Percentiles rank a stretch among this genome's conserved stretches.
These are phyloP conservation scores for Mortierella sp. DNA, from an alignment of 371 early-diverging fungal genomes.

Conservation along the genomic window DNA sequence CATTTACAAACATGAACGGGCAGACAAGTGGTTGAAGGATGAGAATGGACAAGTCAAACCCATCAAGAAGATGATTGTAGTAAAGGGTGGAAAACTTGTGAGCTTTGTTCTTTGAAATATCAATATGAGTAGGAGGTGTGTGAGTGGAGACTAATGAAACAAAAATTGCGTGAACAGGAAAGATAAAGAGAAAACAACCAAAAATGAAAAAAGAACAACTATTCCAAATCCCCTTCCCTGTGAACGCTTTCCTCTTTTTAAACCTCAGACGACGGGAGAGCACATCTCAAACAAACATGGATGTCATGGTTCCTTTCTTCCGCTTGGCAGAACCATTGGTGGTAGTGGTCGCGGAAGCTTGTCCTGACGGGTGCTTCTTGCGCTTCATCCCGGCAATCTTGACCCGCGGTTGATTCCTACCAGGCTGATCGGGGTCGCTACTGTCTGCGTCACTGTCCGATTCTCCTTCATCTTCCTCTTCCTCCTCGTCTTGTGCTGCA, in stretches of 20 bases:
- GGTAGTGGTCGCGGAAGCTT: neutral
- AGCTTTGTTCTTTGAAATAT: slow-evolving; percentile 76
- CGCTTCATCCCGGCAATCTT: slow-evolving; percentile 7
- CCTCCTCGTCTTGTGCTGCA: neutral
- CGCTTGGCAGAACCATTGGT: neutral
- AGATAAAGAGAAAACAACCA: neutral
- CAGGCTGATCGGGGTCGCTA: neutral
- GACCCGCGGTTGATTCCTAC: neutral
- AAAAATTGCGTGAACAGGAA: too few species aligned
- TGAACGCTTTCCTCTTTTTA: too few species aligned
- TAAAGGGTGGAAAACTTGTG: slow-evolving; percentile 78
- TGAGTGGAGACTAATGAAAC: too few species aligned
- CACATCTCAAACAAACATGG: neutral
- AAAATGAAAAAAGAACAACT: neutral
- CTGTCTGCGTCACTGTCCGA: neutral
- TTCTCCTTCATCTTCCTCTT: neutral
- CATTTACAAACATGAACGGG: slow-evolving; percentile 30
- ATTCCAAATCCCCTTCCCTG: too few species aligned
- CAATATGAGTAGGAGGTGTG: too few species aligned
- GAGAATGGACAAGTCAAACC: slow-evolving; percentile 51
- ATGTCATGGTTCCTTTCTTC: neutral
- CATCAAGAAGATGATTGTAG: slow-evolving; percentile 74
- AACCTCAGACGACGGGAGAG: too few species aligned
- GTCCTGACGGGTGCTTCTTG: neutral
- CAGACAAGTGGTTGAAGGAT: slow-evolving; percentile 62